Evolutionary conservation across 192 early-diverging fungal species (phyloP), one percentile per base, ranked within the genome.

Genomic region (Coemansia sp.): DNA sequence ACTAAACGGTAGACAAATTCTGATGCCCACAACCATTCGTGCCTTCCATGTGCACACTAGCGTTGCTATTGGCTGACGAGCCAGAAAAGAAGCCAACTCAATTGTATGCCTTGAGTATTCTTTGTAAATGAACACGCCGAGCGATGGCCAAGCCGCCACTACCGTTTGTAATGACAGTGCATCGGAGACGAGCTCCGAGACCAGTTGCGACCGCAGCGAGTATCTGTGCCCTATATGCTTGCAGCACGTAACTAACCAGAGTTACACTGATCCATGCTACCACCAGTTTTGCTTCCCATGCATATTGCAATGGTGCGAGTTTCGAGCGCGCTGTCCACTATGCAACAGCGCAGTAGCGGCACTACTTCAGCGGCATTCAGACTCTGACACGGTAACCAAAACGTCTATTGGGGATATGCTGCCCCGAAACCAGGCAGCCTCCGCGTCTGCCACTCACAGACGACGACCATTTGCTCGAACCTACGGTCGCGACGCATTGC

Each of bases 241-340:
- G 28, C 77, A 79, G 12, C 41, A 41, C 3, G 65, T 71, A 3
- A 20, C 5, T 1, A 28, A 65, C 8, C 43, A 39, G 23, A 41
- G 68, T 28, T 79, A 65, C 52, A 66, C 61, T 0, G 69, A 75
- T 1, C 73, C 72, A 16, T 86, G 85, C 57, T 86, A 66, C 59
- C 85, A 86, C 45, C 68, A 68, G 26, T 86, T 73, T 52, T 86
- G 85, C 62, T 66, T 71, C 14, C 0, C 7, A 9, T 86, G 85
- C 36, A 70, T 84, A n/a, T 31, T 67, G 26, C 79, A 86, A 34
- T 86, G 85, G 85, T 42, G 76, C 12, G 64, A 70, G 34, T 59
- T 70, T 8, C 59, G 65, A 21, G 39, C 67, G 5, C 48, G 64
- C 8, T 86, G 85, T 47, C 85, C 85, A 0, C 55, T 86, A 0